A percentile compares a stretch with the other conserved stretches of the same genome.
Conservation (phyloP, 208 protist species). For the Wallacemonas rigidus region DNA sequence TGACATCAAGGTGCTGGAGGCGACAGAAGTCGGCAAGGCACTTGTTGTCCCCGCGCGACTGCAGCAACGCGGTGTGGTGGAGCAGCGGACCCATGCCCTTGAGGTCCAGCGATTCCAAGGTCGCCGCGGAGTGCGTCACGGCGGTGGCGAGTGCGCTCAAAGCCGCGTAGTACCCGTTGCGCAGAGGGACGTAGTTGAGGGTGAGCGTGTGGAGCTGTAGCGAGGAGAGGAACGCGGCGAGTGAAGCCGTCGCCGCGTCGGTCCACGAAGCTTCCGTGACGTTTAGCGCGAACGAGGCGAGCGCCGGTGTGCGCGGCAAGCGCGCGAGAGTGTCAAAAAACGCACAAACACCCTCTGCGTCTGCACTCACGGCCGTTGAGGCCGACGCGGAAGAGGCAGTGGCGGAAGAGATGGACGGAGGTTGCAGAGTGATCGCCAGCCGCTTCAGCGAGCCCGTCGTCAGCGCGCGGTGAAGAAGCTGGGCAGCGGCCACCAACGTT, state of each 20-base stretch:
- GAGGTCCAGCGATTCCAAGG: constrained; percentile 41
- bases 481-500: background rate
- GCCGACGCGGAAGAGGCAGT: background rate
- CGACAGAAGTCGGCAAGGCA: constrained; percentile 15
- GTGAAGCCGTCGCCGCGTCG: constrained; percentile 25
- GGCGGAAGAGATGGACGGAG: constrained; percentile 23
- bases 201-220: constrained; percentile 26
- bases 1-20: constrained; percentile 47
- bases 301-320: constrained; percentile 24
- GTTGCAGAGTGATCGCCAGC: background rate
- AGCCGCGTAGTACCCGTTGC: constrained; percentile 22
- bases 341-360: background rate
- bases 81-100: constrained; percentile 29
- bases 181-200: constrained; percentile 36
- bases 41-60: background rate
- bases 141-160: constrained; percentile 30
- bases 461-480: background rate
- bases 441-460: background rate
- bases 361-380: background rate
- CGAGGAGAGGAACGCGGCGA: constrained; percentile 32
- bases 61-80: constrained; percentile 24
- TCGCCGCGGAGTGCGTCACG: constrained; percentile 17
- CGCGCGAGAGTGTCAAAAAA: constrained; percentile 20
- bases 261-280: constrained; percentile 32
- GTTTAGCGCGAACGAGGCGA: constrained; percentile 27